Evolutionary conservation across 345 rosid species (phyloP).

Genomic region (Crucihimalaya himalaica): DNA sequence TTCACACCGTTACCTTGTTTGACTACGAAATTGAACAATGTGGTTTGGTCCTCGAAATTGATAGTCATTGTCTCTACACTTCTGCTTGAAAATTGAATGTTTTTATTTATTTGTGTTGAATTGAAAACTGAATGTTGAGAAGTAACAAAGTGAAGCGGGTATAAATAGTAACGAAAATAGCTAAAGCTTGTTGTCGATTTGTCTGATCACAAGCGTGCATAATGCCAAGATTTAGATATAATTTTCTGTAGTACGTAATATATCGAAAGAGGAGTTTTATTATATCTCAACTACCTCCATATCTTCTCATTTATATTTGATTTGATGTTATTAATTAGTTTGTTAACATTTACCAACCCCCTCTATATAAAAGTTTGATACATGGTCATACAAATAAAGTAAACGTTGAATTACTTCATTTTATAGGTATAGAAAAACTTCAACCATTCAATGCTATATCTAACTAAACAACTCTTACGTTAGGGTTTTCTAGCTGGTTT

Average conservation of each 20-base stretch:
- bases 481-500: neutral
- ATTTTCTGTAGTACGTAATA: neutral
- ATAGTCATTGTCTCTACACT: slow-evolving; percentile 19
- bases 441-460: neutral
- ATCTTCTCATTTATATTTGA: neutral
- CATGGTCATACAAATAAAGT: slow-evolving; percentile 13
- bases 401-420: slow-evolving; percentile 16
- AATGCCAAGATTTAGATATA: slow-evolving; percentile 20
- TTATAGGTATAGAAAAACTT: neutral
- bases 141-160: neutral
- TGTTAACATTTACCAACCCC: neutral
- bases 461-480: neutral
- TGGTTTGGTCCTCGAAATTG: slow-evolving; percentile 38
- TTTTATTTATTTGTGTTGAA: neutral
- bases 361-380: neutral
- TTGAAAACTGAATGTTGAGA: slow-evolving; percentile 11
- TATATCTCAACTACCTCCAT: neutral
- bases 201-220: slow-evolving; percentile 21
- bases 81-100: neutral
- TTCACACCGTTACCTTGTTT: slow-evolving; percentile 57
- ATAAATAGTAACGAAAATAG: slow-evolving; percentile 12
- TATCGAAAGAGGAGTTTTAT: neutral
- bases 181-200: neutral
- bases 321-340: slow-evolving; percentile 4
- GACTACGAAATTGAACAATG: slow-evolving; percentile 54